A percentile compares a stretch with the other conserved stretches of the same genome.
These are phyloP conservation scores for Brassica incana DNA, from an alignment of 345 rosid species.

Conservation along the genomic window DNA sequence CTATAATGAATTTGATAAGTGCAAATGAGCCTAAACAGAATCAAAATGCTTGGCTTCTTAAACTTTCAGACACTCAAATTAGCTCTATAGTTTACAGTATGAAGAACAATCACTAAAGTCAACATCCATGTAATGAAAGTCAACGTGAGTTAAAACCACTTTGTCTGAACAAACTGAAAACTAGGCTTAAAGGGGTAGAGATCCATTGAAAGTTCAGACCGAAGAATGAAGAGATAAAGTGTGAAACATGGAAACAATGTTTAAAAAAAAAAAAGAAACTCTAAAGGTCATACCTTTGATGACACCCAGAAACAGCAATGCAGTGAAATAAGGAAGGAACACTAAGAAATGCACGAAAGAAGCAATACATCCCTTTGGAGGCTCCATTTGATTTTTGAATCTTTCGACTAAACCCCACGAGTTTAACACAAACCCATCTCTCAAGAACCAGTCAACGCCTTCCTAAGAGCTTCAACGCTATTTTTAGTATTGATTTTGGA, in stretches of 20 bases:
- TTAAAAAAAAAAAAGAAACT: background rate
- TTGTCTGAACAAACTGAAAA: background rate
- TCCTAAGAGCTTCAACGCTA: background rate
- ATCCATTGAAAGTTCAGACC: conserved; percentile 35
- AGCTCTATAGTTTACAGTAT: background rate
- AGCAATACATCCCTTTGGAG: conserved; percentile 66
- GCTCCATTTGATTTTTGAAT: conserved; percentile 60
- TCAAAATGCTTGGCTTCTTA: background rate
- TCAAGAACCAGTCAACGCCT: background rate
- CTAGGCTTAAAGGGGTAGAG: background rate
- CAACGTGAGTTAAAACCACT: background rate
- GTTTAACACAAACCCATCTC: background rate
- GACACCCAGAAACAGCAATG: conserved; percentile 72
- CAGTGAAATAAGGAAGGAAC: conserved; percentile 82
- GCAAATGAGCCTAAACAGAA: conserved; percentile 10
- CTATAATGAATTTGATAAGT: background rate
- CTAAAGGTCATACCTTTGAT: conserved; percentile 53
- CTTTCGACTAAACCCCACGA: conserved; percentile 9
- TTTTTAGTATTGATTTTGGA: background rate
- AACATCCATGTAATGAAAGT: conserved; percentile 4
- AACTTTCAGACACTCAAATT: background rate
- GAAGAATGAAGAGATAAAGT: background rate
- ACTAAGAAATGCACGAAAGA: conserved; percentile 57
- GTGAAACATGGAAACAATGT: background rate
- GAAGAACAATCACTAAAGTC: conserved; percentile 12